Percentiles rank a stretch among this genome's conserved stretches.
These are phyloP conservation scores for Phytophthora sp. DNA, from an alignment of 352 stramenopile genomes.

Conservation along the genomic window DNA sequence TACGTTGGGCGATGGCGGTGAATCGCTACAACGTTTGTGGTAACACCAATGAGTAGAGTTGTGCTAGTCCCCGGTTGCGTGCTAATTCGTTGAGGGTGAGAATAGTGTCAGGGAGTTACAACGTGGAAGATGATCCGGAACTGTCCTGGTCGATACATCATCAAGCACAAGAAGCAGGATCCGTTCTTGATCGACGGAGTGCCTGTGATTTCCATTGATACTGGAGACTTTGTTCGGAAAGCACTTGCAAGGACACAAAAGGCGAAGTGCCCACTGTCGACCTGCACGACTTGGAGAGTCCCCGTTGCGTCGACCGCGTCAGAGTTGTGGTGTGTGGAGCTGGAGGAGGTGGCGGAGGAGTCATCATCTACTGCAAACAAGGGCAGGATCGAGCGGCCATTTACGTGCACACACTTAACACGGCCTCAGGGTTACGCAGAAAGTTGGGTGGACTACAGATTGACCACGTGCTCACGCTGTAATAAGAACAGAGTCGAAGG, in stretches of 20 bases:
- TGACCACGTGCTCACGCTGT: constrained; percentile 46
- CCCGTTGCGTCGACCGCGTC: constrained; percentile 50
- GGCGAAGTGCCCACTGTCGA: constrained; percentile 1
- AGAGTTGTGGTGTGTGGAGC: constrained; percentile 62
- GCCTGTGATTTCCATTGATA: constrained; percentile 45
- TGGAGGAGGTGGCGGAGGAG: constrained; percentile 43
- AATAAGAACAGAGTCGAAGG: not conserved
- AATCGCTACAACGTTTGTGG: no score
- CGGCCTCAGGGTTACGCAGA: constrained; percentile 55
- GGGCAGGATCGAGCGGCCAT: constrained; percentile 9
- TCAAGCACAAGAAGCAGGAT: constrained; percentile 54
- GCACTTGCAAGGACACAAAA: constrained; percentile 19
- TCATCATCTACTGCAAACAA: constrained; percentile 76
- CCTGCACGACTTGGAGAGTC: constrained; percentile 51
- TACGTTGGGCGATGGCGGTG: no score
- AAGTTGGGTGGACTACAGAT: constrained; percentile 63
- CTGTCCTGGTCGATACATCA: constrained; percentile 68
- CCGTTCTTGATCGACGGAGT: constrained; percentile 41
- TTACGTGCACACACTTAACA: constrained; percentile 77
- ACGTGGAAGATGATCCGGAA: constrained; percentile 80
- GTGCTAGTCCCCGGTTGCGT: no score
- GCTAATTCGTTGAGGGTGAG: not conserved
- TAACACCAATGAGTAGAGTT: no score
- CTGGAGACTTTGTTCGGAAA: constrained; percentile 32
- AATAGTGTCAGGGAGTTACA: constrained; percentile 50